phyloP scores from a whole-genome alignment of 2,329 filamentous ascomycete genomes.

The Venturia effusa region DNA sequence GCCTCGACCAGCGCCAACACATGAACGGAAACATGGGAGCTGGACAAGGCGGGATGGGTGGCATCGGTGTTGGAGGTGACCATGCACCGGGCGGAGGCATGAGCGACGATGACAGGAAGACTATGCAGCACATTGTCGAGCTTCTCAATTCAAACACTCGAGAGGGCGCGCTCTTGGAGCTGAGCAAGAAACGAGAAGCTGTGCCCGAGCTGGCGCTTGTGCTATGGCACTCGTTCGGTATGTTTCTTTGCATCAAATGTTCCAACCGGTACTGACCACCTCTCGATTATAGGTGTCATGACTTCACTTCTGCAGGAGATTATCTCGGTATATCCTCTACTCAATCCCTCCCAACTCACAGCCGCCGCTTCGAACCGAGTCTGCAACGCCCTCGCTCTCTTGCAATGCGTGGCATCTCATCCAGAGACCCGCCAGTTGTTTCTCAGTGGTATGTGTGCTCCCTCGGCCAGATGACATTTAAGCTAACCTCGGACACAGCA shows the following conservation, averaged over 20 bases:
- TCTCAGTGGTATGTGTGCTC: constrained; percentile 61
- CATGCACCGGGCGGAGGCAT: constrained; percentile 25
- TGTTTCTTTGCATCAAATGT: constrained; percentile 21
- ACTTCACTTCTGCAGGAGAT: constrained; percentile 95
- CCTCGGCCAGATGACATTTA: not conserved
- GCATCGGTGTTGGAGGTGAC: not conserved
- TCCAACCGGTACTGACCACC: constrained; percentile 17
- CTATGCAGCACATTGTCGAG: constrained; percentile 88
- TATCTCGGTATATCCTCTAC: constrained; percentile 92
- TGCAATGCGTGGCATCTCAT: constrained; percentile 96
- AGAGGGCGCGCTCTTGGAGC: constrained; percentile 82
- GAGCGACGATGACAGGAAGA: constrained; percentile 83
- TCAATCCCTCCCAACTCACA: constrained; percentile 94
- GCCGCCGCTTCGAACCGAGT: constrained; percentile 96
- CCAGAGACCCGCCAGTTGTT: constrained; percentile 93
- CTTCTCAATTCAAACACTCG: constrained; percentile 77
- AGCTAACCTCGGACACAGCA: constrained; percentile 40
- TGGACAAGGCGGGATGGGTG: not conserved
- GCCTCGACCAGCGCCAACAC: not conserved
- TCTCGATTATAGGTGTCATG: constrained; percentile 66
- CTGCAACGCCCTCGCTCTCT: constrained; percentile 88
- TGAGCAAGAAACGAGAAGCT: constrained; percentile 98
- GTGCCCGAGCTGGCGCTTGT: constrained; percentile 93
- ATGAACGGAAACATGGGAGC: constrained; percentile 4
- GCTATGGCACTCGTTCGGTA: constrained; percentile 97